Evolutionary conservation across 1,284 basidiomycete genomes (phyloP).

Genomic region (Cutaneotrichosporon cavernicola): DNA sequence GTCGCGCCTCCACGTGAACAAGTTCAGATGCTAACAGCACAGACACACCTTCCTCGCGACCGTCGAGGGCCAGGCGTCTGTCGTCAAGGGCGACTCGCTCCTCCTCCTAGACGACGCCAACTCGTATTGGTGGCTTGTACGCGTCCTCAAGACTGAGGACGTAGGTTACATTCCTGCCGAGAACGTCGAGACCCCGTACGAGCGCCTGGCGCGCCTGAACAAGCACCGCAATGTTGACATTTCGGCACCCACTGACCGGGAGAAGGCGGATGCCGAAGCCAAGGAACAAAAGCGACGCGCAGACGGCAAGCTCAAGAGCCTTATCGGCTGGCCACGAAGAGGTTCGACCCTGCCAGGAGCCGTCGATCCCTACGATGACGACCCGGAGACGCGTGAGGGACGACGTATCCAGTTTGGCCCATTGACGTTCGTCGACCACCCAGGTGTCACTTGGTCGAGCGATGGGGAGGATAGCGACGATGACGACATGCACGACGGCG

Average conservation of each 20-base stretch:
- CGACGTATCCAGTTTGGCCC: constrained; percentile 55
- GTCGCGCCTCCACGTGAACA: background rate
- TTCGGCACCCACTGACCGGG: constrained; percentile 40
- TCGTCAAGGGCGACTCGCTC: constrained; percentile 91
- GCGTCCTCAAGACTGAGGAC: constrained; percentile 94
- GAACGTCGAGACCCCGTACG: constrained; percentile 98
- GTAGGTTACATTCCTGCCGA: constrained; percentile 99
- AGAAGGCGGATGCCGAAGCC: constrained; percentile 33
- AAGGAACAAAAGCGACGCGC: constrained; percentile 20
- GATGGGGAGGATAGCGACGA: constrained; percentile 65
- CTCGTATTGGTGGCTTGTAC: constrained; percentile 97
- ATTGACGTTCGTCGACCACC: constrained; percentile 57
- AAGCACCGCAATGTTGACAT: constrained; percentile 98
- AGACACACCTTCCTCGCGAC: constrained; percentile 89
- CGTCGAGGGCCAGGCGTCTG: constrained; percentile 92
- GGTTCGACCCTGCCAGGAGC: constrained; percentile 20
- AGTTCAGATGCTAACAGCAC: constrained; percentile 1
- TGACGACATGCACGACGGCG: constrained; percentile 65
- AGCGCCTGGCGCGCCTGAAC: constrained; percentile 90
- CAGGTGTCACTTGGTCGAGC: constrained; percentile 63
- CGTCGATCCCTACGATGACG: constrained; percentile 17
- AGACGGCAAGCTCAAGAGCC: constrained; percentile 32
- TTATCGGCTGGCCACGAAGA: constrained; percentile 36
- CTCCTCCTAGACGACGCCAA: constrained; percentile 94
- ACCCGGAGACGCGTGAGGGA: constrained; percentile 25